Percentiles rank a stretch among this genome's conserved stretches.
Evolutionary conservation across 805 yeast species (phyloP).

Genomic region (Metschnikowia gruessii): DNA sequence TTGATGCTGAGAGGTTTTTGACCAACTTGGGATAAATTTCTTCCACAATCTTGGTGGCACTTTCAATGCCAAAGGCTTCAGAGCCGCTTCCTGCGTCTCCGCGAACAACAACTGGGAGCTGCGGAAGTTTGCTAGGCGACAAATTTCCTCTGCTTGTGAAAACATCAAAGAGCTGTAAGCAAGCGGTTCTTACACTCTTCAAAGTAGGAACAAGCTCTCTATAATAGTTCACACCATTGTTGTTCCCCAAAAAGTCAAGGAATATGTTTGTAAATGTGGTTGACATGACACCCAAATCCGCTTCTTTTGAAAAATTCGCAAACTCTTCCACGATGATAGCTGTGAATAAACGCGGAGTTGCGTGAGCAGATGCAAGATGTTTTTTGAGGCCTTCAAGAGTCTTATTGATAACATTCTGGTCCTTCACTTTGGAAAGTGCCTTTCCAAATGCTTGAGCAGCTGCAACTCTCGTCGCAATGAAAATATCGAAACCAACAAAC

Average conservation of each 20-base stretch:
- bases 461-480: constrained; percentile 70
- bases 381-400: constrained; percentile 38
- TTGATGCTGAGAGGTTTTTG: constrained; percentile 60
- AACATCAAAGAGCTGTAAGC: constrained; percentile 75
- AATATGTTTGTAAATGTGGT: constrained; percentile 28
- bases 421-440: constrained; percentile 50
- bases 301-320: constrained; percentile 34
- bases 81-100: constrained; percentile 95
- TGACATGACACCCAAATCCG: constrained; percentile 18
- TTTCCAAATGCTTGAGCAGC: constrained; percentile 77
- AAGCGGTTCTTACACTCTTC: constrained; percentile 81
- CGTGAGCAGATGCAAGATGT: constrained; percentile 58
- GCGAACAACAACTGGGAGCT: constrained; percentile 82
- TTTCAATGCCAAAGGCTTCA: constrained; percentile 78
- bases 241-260: constrained; percentile 38
- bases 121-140: constrained; percentile 69
- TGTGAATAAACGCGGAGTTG: constrained; percentile 75
- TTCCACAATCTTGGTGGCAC: constrained; percentile 65
- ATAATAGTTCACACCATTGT: constrained; percentile 51
- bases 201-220: constrained; percentile 86
- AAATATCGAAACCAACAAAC: constrained; percentile 70
- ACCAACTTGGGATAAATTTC: constrained; percentile 66
- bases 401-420: constrained; percentile 34
- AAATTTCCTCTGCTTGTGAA: constrained; percentile 76
- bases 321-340: constrained; percentile 73